Base-by-base conservation (phyloP, 441 rosid genomes). In the Populus hybrid region DNA sequence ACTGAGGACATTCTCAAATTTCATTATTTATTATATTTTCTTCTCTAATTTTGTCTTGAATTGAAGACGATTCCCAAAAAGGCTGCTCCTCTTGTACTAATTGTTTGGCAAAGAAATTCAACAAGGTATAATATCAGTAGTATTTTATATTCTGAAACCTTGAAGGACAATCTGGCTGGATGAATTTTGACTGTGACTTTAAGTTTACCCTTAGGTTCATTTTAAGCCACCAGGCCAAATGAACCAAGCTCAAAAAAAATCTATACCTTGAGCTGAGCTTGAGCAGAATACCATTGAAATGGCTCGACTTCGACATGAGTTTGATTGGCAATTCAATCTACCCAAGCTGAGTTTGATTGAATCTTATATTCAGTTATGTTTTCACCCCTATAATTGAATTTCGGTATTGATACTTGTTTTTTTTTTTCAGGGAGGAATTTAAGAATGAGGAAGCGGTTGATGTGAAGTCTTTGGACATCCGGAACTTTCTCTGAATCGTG, bases 401-500 rank as follows among this genome's bases (percentile, higher is more conserved):
- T 4, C 18, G 10, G 7, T n/a, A 10, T 40, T 70, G 59, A 16
- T 36, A 10, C 46, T 66, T 14, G 4, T 35, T 1, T 1, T 0
- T 35, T 64, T 20, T 11, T 73, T 82, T 24, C 92, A 95, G 98
- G 88, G 97, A 96, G 82, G 99, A 96, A 82, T 94, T 96, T 88
- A 89, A 93, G 88, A 91, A 90, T 11, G 99, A 93, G 88, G 79
- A 57, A 67, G 79, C 85, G 90, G 89, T 84, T 1, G 94, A 90
- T 57, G 93, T 92, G 86, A 95, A 89, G 88, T 90, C 97, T 11
- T 74, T 94, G 87, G 99, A 95, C 86, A 79, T 95, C 85, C 86
- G 99, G 83, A 94, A 95, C 90, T 94, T 94, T 83, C 82, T 95
- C 40, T 95, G 81, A 90, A 14, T 24, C 24, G 5, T 66, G 72